These are phyloP conservation scores for Mrakia blollopis DNA, from an alignment of 768 basidiomycete species.

Conservation along the genomic window DNA sequence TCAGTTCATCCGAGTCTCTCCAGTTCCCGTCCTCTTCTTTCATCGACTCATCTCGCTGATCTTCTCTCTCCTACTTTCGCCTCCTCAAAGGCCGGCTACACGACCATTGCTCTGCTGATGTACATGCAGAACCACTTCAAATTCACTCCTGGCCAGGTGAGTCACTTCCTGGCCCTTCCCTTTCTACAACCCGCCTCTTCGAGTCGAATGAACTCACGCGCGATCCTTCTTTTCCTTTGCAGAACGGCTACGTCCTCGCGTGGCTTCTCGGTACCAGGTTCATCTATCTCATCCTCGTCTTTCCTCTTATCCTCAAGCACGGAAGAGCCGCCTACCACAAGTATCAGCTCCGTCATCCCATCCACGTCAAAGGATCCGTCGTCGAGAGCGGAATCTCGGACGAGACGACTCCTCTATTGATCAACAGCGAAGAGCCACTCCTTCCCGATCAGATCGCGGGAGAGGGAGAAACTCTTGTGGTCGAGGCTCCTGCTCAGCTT, in stretches of 20 bases:
- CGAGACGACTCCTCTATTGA: neutral
- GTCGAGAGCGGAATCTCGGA: neutral
- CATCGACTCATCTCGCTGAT: neutral
- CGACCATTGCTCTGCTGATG: neutral
- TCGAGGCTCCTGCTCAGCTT: neutral
- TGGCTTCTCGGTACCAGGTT: neutral
- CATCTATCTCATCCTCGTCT: neutral
- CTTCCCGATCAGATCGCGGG: neutral
- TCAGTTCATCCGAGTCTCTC: neutral
- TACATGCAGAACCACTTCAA: slow-evolving; percentile 5
- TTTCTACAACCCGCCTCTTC: no score
- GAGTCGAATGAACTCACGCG: neutral
- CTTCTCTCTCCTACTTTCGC: neutral
- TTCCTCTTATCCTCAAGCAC: neutral
- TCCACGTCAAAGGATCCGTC: neutral
- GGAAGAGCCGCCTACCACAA: neutral
- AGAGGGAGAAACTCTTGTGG: neutral
- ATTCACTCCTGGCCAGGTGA: slow-evolving; percentile 2
- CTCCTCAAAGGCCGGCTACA: neutral
- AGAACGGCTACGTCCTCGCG: slow-evolving; percentile 7
- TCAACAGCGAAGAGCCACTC: neutral
- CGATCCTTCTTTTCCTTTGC: neutral
- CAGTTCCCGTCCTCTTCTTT: neutral
- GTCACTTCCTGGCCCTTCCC: neutral
- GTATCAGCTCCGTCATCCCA: neutral